Evolutionary conservation across 305 asterid species (phyloP).

Genomic region (Ajuga reptans): DNA sequence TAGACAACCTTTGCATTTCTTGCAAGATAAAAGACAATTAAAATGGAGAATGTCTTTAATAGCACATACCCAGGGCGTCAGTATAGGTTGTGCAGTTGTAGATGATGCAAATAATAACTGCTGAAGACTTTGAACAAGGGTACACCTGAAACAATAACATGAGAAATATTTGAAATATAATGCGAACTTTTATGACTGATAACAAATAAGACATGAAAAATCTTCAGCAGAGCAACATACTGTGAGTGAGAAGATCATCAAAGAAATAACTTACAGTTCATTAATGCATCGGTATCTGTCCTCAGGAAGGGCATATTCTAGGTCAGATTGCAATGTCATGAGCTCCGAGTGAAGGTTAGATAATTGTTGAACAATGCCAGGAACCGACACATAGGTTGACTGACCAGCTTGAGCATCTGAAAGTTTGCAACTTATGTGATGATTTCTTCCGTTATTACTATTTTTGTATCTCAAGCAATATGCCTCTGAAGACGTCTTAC

Average conservation of each 20-base stretch:
- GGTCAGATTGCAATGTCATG: conserved; percentile 75
- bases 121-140: conserved; percentile 88
- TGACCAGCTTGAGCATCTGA: conserved; percentile 88
- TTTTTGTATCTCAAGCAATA: conserved; percentile 3
- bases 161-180: neutral
- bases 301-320: conserved; percentile 85
- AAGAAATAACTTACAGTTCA: conserved; percentile 61
- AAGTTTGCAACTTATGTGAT: conserved; percentile 1
- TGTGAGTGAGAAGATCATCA: conserved; percentile 1
- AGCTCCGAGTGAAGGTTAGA: conserved; percentile 86
- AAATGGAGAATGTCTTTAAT: conserved; percentile 9
- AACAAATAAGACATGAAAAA: neutral
- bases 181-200: neutral
- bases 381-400: conserved; percentile 86
- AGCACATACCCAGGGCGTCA: conserved; percentile 83
- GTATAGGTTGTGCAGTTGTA: conserved; percentile 88
- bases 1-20: neutral
- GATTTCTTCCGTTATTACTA: neutral
- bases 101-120: conserved; percentile 91
- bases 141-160: conserved; percentile 55
- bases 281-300: conserved; percentile 89
- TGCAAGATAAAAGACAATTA: neutral
- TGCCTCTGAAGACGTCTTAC: conserved; percentile 35
- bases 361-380: conserved; percentile 86
- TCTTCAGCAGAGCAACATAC: neutral